phyloP scores from a whole-genome alignment of 768 basidiomycete genomes.

The Dendrothele bispora region DNA sequence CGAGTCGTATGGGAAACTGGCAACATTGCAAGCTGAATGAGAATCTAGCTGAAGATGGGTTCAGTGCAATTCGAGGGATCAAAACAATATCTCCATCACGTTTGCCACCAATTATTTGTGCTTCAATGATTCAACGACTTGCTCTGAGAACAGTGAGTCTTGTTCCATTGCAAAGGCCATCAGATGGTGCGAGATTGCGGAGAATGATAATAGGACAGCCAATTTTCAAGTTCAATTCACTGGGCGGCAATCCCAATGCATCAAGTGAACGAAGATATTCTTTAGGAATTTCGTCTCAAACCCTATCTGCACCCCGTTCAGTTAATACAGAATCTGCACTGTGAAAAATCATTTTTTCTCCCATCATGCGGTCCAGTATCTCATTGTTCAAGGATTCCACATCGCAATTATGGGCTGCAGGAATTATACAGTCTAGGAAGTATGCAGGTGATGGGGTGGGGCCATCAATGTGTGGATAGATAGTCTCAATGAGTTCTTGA shows the following conservation, averaged over 20 bases:
- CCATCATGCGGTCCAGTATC: constrained; percentile 24
- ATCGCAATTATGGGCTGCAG: constrained; percentile 34
- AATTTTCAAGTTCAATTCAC: constrained; percentile 30
- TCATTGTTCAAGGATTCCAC: constrained; percentile 33
- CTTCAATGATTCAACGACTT: constrained; percentile 25
- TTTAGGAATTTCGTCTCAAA: constrained; percentile 22
- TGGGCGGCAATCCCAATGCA: constrained; percentile 37
- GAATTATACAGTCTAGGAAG: constrained; percentile 35
- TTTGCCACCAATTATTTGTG: constrained; percentile 33
- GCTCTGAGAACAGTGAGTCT: constrained; percentile 21
- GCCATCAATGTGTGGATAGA: constrained; percentile 18
- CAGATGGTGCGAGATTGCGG: constrained; percentile 37
- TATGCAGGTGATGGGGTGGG: constrained; percentile 22
- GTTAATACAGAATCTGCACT: constrained; percentile 29
- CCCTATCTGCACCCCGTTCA: constrained; percentile 16
- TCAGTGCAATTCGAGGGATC: constrained; percentile 36
- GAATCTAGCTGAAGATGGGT: constrained; percentile 16
- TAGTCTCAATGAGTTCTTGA: constrained; percentile 18
- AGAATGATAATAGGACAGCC: constrained; percentile 41
- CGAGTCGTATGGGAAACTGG: constrained; percentile 35
- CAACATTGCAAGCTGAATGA: constrained; percentile 20
- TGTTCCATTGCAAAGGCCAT: constrained; percentile 3
- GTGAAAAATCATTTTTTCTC: constrained; percentile 15
- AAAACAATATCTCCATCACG: constrained; percentile 31
- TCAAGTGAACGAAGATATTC: constrained; percentile 42